Evolutionary conservation across 257 asterid species (phyloP).

Genomic region (Haberlea rhodopensis): DNA sequence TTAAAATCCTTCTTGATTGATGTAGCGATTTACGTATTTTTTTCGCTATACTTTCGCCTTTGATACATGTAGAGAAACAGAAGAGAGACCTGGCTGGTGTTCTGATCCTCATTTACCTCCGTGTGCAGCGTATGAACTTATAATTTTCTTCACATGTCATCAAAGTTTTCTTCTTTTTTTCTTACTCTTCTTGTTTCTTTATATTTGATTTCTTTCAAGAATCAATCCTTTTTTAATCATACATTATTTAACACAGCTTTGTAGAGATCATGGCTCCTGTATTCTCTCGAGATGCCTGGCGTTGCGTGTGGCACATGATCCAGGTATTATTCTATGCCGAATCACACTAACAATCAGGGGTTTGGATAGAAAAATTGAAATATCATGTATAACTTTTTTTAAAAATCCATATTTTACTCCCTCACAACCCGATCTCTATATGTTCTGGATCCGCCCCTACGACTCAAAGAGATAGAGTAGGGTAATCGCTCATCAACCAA

Average conservation of each 20-base stretch:
- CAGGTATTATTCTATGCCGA: constrained; percentile 49
- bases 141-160: neutral
- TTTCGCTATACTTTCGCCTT: constrained; percentile 7
- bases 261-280: constrained; percentile 97
- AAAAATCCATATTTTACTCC: too few relatives aligned
- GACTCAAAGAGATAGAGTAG: too few relatives aligned
- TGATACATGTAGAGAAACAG: constrained; percentile 44
- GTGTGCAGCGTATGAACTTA: constrained; percentile 65
- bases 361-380: too few relatives aligned
- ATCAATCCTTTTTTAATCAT: neutral
- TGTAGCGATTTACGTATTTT: neutral
- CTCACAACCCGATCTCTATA: too few relatives aligned
- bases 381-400: too few relatives aligned
- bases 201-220: neutral
- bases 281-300: constrained; percentile 93
- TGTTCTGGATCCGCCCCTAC: too few relatives aligned
- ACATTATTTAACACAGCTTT: constrained; percentile 43
- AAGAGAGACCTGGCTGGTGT: constrained; percentile 74
- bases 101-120: constrained; percentile 74
- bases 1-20: neutral
- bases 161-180: neutral
- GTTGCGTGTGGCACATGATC: constrained; percentile 90
- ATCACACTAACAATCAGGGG: neutral
- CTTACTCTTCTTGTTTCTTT: too few relatives aligned
- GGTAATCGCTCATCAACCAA: too few relatives aligned